phyloP scores from a whole-genome alignment of 108 stramenopile genomes.

The Halocafeteria seosinensis region DNA sequence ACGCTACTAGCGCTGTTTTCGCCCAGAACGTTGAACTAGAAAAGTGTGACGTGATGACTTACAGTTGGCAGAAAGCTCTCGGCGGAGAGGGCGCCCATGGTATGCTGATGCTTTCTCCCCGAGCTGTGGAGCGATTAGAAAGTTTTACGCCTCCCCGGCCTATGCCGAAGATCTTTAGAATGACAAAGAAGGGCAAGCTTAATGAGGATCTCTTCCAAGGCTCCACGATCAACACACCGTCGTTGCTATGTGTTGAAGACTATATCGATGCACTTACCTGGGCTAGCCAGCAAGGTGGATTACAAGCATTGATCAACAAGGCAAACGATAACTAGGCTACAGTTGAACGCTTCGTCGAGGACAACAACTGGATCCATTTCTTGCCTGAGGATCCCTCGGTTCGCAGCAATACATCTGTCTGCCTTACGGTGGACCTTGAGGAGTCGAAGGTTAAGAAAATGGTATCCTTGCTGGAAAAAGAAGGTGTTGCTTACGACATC shows the following conservation, averaged over 20 bases:
- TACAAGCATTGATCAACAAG: conserved; percentile 68
- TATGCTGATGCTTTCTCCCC: conserved; percentile 77
- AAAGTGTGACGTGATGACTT: conserved; percentile 95
- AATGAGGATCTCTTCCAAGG: conserved; percentile 82
- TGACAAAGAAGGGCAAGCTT: conserved; percentile 92
- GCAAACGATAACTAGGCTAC: conserved; percentile 70
- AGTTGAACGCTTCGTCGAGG: conserved; percentile 75
- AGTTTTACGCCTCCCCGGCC: conserved; percentile 77
- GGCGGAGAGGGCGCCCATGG: conserved; percentile 99
- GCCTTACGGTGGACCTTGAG: conserved; percentile 64
- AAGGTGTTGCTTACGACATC: conserved; percentile 84
- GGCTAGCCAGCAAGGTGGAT: conserved; percentile 76
- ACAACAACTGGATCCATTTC: conserved; percentile 75
- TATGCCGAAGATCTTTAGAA: conserved; percentile 94
- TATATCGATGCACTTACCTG: conserved; percentile 94
- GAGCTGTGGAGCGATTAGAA: conserved; percentile 92
- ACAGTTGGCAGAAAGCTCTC: conserved; percentile 99
- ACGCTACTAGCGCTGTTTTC: conserved; percentile 95
- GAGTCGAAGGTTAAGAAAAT: conserved; percentile 88
- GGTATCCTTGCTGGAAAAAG: conserved; percentile 66
- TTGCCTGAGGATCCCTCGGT: conserved; percentile 82
- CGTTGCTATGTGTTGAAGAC: conserved; percentile 97
- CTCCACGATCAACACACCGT: conserved; percentile 98
- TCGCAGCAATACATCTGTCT: conserved; percentile 83
- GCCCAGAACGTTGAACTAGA: conserved; percentile 96